These are phyloP conservation scores for Pyrus betulifolia DNA, from an alignment of 306 rosid species.

Conservation along the genomic window DNA sequence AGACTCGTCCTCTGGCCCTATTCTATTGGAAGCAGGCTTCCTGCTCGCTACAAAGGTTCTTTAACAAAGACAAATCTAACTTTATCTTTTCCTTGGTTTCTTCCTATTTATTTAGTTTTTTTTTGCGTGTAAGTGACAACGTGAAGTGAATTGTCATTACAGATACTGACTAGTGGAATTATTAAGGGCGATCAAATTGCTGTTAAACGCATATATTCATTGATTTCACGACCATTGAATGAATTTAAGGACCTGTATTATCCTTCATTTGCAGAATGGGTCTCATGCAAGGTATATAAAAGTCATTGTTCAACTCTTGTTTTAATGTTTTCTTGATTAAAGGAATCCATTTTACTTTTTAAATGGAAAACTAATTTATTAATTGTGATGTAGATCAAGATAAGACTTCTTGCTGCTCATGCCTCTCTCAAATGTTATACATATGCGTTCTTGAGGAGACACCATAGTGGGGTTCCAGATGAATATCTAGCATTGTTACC, in stretches of 20 bases:
- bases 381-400: constrained; percentile 58
- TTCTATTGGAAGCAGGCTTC: constrained; percentile 91
- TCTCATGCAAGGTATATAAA: constrained; percentile 71
- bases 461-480: constrained; percentile 54
- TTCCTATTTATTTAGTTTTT: background rate
- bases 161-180: constrained; percentile 93
- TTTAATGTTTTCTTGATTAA: background rate
- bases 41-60: constrained; percentile 93
- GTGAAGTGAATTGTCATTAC: constrained; percentile 20
- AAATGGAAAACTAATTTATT: background rate
- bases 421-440: constrained; percentile 96
- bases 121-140: background rate
- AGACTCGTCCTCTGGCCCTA: constrained; percentile 84
- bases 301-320: constrained; percentile 1
- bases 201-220: constrained; percentile 79
- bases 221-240: constrained; percentile 82
- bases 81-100: constrained; percentile 4
- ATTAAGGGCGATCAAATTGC: constrained; percentile 85
- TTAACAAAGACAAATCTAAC: background rate
- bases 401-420: constrained; percentile 95
- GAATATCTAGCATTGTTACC: constrained; percentile 79
- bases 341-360: background rate
- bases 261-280: constrained; percentile 99
- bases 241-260: constrained; percentile 85
- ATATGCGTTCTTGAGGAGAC: constrained; percentile 81